phyloP scores from a whole-genome alignment of 768 basidiomycete genomes.

The Hypholoma fasciculare region DNA sequence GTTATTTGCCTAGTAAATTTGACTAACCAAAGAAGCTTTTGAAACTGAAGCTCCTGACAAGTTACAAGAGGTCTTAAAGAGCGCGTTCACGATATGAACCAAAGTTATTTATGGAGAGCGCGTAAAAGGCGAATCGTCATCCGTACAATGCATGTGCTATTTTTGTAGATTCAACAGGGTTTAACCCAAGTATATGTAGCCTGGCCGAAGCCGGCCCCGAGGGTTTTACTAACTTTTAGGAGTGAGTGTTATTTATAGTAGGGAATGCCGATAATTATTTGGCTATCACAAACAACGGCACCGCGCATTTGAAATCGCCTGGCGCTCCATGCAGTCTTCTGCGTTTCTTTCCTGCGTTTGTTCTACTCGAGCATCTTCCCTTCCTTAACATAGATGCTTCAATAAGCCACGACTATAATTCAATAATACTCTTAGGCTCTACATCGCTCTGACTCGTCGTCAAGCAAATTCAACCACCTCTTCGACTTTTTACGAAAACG shows the following conservation, averaged over 20 bases:
- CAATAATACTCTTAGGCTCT: neutral
- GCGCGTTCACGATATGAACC: too few species aligned
- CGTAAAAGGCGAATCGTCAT: too few species aligned
- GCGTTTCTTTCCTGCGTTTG: neutral
- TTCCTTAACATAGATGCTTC: conserved; percentile 7
- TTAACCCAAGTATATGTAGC: too few species aligned
- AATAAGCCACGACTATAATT: neutral
- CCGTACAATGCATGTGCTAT: too few species aligned
- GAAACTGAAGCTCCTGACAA: too few species aligned
- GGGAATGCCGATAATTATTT: neutral
- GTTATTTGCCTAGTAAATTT: too few species aligned
- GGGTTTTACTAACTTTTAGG: neutral
- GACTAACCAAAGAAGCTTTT: too few species aligned
- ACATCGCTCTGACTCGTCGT: neutral
- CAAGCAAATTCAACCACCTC: neutral
- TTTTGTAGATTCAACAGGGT: too few species aligned
- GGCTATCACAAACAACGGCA: conserved; percentile 1
- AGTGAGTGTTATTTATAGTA: neutral
- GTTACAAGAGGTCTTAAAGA: too few species aligned
- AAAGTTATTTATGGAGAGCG: too few species aligned
- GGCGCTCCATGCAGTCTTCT: neutral
- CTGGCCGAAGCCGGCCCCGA: neutral
- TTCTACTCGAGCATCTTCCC: conserved; percentile 1
- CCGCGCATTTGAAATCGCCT: neutral
- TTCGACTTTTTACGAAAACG: neutral